Evolutionary conservation across 2,329 filamentous ascomycete genomes (phyloP).

Genomic region (Eutypella sp.): DNA sequence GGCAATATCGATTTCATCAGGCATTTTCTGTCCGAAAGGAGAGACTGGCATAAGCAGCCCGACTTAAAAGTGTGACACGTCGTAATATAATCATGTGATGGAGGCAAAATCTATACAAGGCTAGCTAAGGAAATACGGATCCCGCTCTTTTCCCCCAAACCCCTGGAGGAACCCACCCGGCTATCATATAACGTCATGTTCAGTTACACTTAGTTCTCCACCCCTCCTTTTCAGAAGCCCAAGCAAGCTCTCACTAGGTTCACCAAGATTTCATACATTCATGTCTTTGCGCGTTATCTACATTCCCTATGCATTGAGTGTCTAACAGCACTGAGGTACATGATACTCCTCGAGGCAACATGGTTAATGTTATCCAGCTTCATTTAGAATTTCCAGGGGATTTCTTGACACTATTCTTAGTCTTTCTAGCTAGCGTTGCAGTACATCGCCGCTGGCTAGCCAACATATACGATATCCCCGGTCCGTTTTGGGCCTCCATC

Average conservation of each 20-base stretch:
- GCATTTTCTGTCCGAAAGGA: neutral
- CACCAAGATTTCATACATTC: neutral
- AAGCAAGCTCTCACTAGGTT: neutral
- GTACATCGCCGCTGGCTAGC: conserved; percentile 4
- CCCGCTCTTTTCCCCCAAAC: neutral
- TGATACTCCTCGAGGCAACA: neutral
- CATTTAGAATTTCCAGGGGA: neutral
- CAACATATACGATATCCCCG: conserved; percentile 6
- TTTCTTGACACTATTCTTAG: neutral
- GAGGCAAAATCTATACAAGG: neutral
- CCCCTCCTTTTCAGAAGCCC: neutral
- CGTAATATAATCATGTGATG: neutral
- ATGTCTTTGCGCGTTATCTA: neutral
- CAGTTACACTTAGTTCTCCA: neutral
- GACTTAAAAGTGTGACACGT: neutral
- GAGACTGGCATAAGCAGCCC: neutral
- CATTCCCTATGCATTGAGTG: neutral
- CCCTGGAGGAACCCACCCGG: neutral
- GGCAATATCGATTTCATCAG: neutral
- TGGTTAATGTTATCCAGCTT: neutral
- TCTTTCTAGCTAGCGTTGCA: neutral
- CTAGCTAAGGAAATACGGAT: neutral
- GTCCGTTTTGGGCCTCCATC: conserved; percentile 5
- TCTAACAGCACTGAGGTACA: neutral
- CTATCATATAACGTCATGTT: neutral